Conservation (phyloP, 345 rosid genomes). For the Rhodamnia rubescens region DNA sequence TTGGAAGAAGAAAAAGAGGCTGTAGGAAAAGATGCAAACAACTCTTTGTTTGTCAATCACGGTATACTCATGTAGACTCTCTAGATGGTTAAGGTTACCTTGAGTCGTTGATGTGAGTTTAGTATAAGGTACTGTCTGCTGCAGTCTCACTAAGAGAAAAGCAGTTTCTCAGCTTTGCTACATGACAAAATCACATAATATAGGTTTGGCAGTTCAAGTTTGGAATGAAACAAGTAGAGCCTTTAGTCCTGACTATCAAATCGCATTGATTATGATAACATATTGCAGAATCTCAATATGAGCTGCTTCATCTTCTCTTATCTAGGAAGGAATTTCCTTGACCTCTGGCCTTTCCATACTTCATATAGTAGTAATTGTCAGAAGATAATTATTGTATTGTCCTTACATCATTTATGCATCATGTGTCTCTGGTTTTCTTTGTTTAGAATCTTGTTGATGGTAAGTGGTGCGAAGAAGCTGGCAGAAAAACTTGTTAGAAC, state of each 20-base stretch:
- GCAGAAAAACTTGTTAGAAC: background rate
- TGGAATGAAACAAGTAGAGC: background rate
- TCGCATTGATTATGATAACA: background rate
- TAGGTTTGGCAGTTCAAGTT: background rate
- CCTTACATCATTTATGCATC: background rate
- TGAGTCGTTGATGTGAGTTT: background rate
- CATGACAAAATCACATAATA: background rate
- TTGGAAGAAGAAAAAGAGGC: slow-evolving; percentile 14
- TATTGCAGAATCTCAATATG: background rate
- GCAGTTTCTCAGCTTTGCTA: background rate
- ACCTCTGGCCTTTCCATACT: background rate
- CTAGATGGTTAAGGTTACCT: background rate
- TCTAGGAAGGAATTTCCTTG: background rate
- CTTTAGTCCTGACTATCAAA: background rate
- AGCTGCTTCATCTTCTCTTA: background rate
- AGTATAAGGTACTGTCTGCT: background rate
- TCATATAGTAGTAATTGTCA: background rate
- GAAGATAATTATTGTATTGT: background rate
- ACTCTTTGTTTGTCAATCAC: slow-evolving; percentile 31
- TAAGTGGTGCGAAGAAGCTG: background rate
- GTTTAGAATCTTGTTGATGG: background rate
- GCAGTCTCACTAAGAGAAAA: background rate
- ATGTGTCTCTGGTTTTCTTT: background rate
- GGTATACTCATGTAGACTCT: slow-evolving; percentile 15
- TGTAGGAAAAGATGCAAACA: slow-evolving; percentile 15